These are phyloP conservation scores for Hypholoma fasciculare DNA, from an alignment of 768 basidiomycete species.

Conservation along the genomic window DNA sequence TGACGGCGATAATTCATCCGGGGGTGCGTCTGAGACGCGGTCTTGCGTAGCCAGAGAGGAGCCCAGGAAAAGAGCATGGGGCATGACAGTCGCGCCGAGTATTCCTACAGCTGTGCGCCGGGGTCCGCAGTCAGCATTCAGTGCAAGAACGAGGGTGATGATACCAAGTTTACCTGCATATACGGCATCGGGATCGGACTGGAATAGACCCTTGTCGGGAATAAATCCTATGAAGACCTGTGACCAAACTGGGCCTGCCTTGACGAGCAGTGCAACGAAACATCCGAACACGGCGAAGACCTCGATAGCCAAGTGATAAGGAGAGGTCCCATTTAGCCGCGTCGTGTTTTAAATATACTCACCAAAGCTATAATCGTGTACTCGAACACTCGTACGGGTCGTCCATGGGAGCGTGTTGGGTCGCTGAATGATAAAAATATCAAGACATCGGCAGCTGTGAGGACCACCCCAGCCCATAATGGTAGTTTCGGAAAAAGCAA, in stretches of 20 bases:
- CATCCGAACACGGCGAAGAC: conserved; percentile 63
- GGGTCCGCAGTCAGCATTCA: background rate
- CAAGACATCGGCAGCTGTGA: conserved; percentile 61
- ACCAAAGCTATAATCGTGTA: conserved; percentile 53
- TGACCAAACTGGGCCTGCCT: conserved; percentile 64
- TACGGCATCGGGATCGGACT: conserved; percentile 45
- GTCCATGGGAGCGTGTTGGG: conserved; percentile 48
- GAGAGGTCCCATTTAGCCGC: conserved; percentile 2
- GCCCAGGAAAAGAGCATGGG: conserved; percentile 54
- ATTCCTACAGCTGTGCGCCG: conserved; percentile 51
- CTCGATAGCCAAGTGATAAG: conserved; percentile 29
- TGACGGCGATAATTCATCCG: conserved; percentile 12
- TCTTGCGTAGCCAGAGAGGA: conserved; percentile 36
- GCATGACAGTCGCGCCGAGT: conserved; percentile 78
- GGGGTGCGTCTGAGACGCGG: conserved; percentile 28
- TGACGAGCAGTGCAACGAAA: conserved; percentile 66
- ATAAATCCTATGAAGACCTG: conserved; percentile 67
- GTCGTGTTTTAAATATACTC: conserved; percentile 24
- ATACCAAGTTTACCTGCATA: conserved; percentile 45
- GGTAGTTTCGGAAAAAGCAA: conserved; percentile 61
- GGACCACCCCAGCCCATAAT: conserved; percentile 53
- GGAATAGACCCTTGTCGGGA: conserved; percentile 55
- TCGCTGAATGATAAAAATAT: conserved; percentile 63
- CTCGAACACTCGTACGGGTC: conserved; percentile 62
- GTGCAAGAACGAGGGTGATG: background rate